phyloP scores from a whole-genome alignment of 2,329 filamentous ascomycete species.

The Arachnomyces sp. region DNA sequence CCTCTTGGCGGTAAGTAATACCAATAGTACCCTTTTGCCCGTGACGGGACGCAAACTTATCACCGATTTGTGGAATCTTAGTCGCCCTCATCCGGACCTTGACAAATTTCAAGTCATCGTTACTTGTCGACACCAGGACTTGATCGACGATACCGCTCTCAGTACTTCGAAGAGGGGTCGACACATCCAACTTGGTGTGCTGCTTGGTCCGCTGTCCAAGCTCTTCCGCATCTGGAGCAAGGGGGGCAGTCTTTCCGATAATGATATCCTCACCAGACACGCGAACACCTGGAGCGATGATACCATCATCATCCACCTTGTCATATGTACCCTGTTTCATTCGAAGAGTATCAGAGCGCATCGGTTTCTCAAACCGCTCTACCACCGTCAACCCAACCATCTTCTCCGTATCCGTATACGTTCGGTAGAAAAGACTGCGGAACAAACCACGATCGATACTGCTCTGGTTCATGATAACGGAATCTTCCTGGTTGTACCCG shows the following conservation, averaged over 20 bases:
- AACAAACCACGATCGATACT: constrained; percentile 96
- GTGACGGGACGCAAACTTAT: constrained; percentile 98
- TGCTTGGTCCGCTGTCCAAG: constrained; percentile 82
- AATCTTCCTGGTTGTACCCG: constrained; percentile 99
- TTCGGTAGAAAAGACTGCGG: constrained; percentile 94
- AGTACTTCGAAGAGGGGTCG: constrained; percentile 85
- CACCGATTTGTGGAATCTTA: constrained; percentile 95
- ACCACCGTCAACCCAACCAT: constrained; percentile 87
- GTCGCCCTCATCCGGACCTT: constrained; percentile 97
- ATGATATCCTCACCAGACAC: constrained; percentile 98
- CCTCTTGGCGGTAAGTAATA: constrained; percentile 94
- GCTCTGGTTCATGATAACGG: constrained; percentile 99
- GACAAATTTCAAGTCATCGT: constrained; percentile 88
- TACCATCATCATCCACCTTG: constrained; percentile 93
- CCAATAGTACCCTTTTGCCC: constrained; percentile 99
- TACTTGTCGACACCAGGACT: constrained; percentile 88
- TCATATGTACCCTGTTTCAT: constrained; percentile 95
- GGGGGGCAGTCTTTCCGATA: constrained; percentile 95
- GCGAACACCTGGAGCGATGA: constrained; percentile 85
- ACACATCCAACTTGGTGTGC: constrained; percentile 91
- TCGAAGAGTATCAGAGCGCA: constrained; percentile 74
- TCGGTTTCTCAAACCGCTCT: constrained; percentile 93
- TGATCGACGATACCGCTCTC: constrained; percentile 95
- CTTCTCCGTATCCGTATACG: constrained; percentile 96
- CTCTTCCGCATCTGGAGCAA: constrained; percentile 86